Conservation (phyloP, 73 alveolate species). For the Stentor coeruleus region DNA sequence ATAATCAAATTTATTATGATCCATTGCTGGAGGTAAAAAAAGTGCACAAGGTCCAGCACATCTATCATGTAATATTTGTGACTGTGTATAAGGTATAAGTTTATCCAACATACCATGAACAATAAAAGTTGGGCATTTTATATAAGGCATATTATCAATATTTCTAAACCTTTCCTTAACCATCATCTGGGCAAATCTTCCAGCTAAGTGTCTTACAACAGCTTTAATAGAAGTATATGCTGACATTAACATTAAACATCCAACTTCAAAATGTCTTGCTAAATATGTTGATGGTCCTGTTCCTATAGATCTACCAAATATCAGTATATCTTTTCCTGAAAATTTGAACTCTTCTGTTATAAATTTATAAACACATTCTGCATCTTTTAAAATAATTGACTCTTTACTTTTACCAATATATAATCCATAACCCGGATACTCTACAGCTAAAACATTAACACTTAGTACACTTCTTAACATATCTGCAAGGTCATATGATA, state of each 20-base stretch:
- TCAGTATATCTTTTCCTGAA: constrained; percentile 58
- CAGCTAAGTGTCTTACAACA: constrained; percentile 41
- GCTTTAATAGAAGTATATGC: constrained; percentile 53
- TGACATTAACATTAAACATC: constrained; percentile 65
- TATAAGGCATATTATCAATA: constrained; percentile 72
- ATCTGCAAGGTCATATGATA: constrained; percentile 15
- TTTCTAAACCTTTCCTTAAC: constrained; percentile 88
- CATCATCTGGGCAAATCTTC: constrained; percentile 54
- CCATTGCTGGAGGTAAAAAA: background rate
- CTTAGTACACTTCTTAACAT: background rate
- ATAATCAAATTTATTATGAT: background rate
- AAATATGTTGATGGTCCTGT: constrained; percentile 84
- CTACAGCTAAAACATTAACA: constrained; percentile 43
- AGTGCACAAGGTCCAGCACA: constrained; percentile 3
- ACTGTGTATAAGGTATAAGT: constrained; percentile 88
- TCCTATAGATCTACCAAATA: constrained; percentile 87
- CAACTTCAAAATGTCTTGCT: constrained; percentile 67
- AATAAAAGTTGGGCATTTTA: constrained; percentile 80
- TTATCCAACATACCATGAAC: constrained; percentile 96
- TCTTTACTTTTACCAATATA: constrained; percentile 45
- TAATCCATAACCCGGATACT: constrained; percentile 30
- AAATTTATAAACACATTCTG: constrained; percentile 58
- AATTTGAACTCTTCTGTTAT: constrained; percentile 49
- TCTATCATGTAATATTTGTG: constrained; percentile 49
- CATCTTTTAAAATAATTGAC: constrained; percentile 48